Percentiles rank a stretch among this genome's conserved stretches.
phyloP scores from a whole-genome alignment of 208 protist species.

The Trypanosoma brucei region DNA sequence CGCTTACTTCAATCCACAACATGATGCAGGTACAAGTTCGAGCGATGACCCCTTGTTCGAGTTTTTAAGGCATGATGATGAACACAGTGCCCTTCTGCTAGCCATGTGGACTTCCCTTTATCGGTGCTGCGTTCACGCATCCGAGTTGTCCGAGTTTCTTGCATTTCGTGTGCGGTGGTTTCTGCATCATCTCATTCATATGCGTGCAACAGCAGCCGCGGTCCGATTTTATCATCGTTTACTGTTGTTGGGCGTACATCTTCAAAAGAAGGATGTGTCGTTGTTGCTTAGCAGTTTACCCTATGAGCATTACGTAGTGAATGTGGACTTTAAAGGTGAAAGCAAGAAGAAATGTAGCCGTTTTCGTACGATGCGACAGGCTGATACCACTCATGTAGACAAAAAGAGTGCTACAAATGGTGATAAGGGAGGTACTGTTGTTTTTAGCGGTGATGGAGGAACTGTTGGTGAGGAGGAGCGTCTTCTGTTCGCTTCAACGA shows the following conservation, averaged over 20 bases:
- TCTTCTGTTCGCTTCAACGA: too few relatives aligned
- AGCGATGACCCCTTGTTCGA: conserved; percentile 41
- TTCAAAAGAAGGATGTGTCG: conserved; percentile 60
- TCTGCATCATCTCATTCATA: conserved; percentile 64
- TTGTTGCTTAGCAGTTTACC: conserved; percentile 69
- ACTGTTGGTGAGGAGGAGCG: background rate
- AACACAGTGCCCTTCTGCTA: conserved; percentile 66
- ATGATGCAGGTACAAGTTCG: background rate
- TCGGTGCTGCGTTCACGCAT: conserved; percentile 72
- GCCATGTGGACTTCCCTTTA: conserved; percentile 78
- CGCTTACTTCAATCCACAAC: background rate
- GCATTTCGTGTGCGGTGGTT: conserved; percentile 60
- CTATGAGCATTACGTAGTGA: conserved; percentile 49
- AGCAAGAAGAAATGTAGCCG: background rate
- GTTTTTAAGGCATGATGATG: conserved; percentile 64
- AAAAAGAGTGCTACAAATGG: background rate
- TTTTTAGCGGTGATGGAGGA: background rate
- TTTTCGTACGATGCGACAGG: background rate
- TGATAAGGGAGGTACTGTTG: background rate
- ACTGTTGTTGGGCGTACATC: conserved; percentile 59
- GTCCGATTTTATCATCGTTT: conserved; percentile 66
- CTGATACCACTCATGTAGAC: too few relatives aligned
- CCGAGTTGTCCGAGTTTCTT: conserved; percentile 64
- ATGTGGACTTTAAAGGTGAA: conserved; percentile 4
- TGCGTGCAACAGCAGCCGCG: conserved; percentile 54